Base-by-base conservation (phyloP, 192 early-diverging fungal species). In the Ramicandelaber brevisporus region DNA sequence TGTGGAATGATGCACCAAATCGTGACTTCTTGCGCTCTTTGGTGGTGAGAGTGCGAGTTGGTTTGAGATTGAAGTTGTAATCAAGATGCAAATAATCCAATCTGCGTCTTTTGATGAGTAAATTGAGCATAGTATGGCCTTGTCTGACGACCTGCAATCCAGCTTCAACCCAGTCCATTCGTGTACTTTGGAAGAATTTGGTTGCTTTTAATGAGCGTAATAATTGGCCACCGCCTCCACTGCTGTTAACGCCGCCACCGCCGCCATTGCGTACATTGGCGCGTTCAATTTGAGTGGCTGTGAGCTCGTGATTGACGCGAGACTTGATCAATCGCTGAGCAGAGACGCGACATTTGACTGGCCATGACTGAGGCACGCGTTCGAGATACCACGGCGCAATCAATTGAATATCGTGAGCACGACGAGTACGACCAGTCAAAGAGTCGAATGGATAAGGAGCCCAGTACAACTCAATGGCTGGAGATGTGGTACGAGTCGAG, bases 21-120 rank as follows among this genome's bases (percentile, higher is more conserved):
- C 93, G 73, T 8, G 83, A 88, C 59, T 93, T 98, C 44, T 98
- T 98, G 35, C 93, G 68, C 50, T 98, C 93, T 57, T 98, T 98
- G 8, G 93, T 98, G 3, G 93, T 98, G 21, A 98, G 63, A 17
- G 93, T 98, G 56, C 90, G 90, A 41, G 95, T 78, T 3, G 93
- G 93, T 47, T 98, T 98, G 23, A 98, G 63, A 49, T 92, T 95
- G 46, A 98, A 98, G 63, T 98, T 98, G 57, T 88, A 95, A 59
- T 98, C 93, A 40, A 98, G 57, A 39, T 98, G 93, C 35, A 98
- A 59, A 45, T 93, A 98, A 56, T 92, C 92, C 30, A 98, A 55
- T 41, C 90, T 87, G 57, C 95, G 95, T 28, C 93, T 74, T 57
- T 98, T 86, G 42, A 98, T 98, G 31, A 98, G 58, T 12, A 98